phyloP scores from a whole-genome alignment of 345 rosid species.

The Rhodamnia argentea region DNA sequence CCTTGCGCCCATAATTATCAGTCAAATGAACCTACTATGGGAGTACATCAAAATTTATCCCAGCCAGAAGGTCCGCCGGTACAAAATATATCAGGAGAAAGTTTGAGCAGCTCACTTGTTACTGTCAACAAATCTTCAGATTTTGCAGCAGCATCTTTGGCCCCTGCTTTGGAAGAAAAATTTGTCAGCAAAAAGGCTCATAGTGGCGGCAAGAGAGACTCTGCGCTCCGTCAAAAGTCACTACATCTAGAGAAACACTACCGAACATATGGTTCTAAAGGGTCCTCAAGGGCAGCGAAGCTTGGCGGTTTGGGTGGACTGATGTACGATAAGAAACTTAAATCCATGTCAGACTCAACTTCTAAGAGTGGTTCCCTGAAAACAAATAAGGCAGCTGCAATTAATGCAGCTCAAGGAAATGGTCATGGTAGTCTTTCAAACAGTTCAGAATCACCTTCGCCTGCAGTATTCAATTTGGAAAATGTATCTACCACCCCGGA shows the following conservation, averaged over 20 bases:
- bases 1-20: slow-evolving; percentile 35
- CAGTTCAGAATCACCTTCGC: slow-evolving; percentile 12
- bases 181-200: slow-evolving; percentile 48
- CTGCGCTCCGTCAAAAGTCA: slow-evolving; percentile 60
- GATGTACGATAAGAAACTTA: slow-evolving; percentile 47
- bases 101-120: slow-evolving; percentile 12
- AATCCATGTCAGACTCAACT: slow-evolving; percentile 36
- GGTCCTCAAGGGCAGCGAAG: slow-evolving; percentile 44
- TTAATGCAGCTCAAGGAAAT: slow-evolving; percentile 32
- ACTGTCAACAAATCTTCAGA: slow-evolving; percentile 34
- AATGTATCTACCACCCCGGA: slow-evolving; percentile 13
- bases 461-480: slow-evolving; percentile 21
- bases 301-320: slow-evolving; percentile 43
- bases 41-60: slow-evolving; percentile 18
- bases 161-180: slow-evolving; percentile 52
- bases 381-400: slow-evolving; percentile 32
- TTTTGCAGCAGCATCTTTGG: slow-evolving; percentile 16
- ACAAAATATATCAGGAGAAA: slow-evolving; percentile 34
- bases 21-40: slow-evolving; percentile 21
- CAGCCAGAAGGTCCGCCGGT: slow-evolving; percentile 35
- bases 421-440: slow-evolving; percentile 13
- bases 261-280: slow-evolving; percentile 49
- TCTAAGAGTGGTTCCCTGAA: slow-evolving; percentile 41
- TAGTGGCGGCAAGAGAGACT: slow-evolving; percentile 56
- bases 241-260: slow-evolving; percentile 54